Percentiles rank a stretch among this genome's conserved stretches.
phyloP scores from a whole-genome alignment of 2,329 filamentous ascomycete species.

The Claviceps sp. region DNA sequence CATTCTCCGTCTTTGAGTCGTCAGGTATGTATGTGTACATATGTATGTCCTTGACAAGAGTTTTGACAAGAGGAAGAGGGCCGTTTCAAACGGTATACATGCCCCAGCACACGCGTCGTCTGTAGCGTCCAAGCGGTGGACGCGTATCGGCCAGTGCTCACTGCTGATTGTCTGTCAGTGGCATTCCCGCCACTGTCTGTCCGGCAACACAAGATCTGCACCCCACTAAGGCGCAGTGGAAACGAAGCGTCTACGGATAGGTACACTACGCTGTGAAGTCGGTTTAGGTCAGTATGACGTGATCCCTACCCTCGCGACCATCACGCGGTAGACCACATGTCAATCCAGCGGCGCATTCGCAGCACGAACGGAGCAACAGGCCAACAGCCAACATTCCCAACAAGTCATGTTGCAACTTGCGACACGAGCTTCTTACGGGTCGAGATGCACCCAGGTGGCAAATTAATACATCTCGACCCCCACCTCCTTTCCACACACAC shows the following conservation, averaged over 20 bases:
- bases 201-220: neutral
- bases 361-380: neutral
- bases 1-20: too few species aligned
- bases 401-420: neutral
- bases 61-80: too few species aligned
- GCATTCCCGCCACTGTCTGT: neutral
- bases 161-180: neutral
- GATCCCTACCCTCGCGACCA: neutral
- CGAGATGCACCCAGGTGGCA: neutral
- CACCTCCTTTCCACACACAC: neutral
- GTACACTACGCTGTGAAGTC: too few species aligned
- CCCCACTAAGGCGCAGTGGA: neutral
- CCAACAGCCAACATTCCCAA: neutral
- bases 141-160: neutral
- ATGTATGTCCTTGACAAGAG: too few species aligned
- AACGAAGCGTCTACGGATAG: neutral
- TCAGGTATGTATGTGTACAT: too few species aligned
- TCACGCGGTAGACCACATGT: neutral
- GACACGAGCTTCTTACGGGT: neutral
- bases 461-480: neutral
- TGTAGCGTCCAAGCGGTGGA: too few species aligned
- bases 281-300: constrained; percentile 1
- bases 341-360: neutral
- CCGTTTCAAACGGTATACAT: too few species aligned
- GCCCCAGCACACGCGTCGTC: too few species aligned